Percentiles rank a stretch among this genome's conserved stretches.
phyloP scores from a whole-genome alignment of 1,284 basidiomycete species.

The Heimioporus retisporus region DNA sequence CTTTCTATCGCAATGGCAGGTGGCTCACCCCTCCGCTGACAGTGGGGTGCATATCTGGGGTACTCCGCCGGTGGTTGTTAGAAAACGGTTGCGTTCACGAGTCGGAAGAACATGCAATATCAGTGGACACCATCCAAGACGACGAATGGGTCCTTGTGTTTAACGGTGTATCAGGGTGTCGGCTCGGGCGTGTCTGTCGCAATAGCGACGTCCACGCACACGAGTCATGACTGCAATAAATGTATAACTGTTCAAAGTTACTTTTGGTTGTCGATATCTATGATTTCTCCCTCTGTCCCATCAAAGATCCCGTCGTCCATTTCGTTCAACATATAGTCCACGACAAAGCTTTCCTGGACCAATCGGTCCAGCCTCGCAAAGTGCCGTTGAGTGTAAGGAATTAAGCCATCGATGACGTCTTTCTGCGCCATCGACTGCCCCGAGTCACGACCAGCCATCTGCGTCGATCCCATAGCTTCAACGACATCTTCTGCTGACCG shows the following conservation, averaged over 20 bases:
- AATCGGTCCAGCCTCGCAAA: constrained; percentile 87
- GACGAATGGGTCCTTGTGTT: constrained; percentile 76
- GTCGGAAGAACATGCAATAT: constrained; percentile 53
- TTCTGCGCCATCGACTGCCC: constrained; percentile 54
- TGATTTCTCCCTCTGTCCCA: constrained; percentile 52
- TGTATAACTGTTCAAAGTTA: constrained; percentile 16
- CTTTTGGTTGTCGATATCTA: constrained; percentile 54
- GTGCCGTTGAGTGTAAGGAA: constrained; percentile 97
- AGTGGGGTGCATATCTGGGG: constrained; percentile 77
- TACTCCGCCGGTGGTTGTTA: constrained; percentile 72
- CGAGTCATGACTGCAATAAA: neutral
- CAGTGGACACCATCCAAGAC: constrained; percentile 52
- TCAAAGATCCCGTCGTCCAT: constrained; percentile 88
- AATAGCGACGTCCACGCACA: neutral
- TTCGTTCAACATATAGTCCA: constrained; percentile 93
- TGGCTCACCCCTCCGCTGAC: constrained; percentile 74
- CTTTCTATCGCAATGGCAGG: constrained; percentile 60
- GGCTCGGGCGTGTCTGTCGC: constrained; percentile 53
- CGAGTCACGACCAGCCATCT: constrained; percentile 2
- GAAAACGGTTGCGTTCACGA: constrained; percentile 64
- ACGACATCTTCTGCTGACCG: constrained; percentile 80
- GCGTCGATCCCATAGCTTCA: constrained; percentile 64
- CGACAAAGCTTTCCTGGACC: constrained; percentile 93
- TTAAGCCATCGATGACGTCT: constrained; percentile 86
- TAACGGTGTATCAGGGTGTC: constrained; percentile 78